Evolutionary conservation across 768 basidiomycete genomes (phyloP).

Genomic region (Suillus americanus): DNA sequence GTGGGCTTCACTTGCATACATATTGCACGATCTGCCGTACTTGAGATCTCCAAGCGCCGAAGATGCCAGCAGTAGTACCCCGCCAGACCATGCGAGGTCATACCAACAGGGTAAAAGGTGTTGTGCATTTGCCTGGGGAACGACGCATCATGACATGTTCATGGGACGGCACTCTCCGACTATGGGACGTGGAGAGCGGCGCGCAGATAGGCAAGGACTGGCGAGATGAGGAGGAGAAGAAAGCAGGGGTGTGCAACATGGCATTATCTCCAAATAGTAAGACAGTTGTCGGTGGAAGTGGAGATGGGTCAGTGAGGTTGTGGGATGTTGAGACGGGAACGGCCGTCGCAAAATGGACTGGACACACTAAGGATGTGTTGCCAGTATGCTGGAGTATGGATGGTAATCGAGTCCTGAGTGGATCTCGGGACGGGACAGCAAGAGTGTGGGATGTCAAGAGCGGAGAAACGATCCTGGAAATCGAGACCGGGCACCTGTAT

Average conservation of each 20-base stretch:
- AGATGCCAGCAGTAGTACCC: neutral
- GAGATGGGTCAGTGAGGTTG: neutral
- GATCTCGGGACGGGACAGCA: neutral
- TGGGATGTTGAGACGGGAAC: neutral
- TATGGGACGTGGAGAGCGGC: neutral
- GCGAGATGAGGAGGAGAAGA: neutral
- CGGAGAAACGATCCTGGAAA: neutral
- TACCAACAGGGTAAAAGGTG: neutral
- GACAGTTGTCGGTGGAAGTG: neutral
- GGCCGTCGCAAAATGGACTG: neutral
- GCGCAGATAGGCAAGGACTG: neutral
- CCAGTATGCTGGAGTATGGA: neutral
- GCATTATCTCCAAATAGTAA: neutral
- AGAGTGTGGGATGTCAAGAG: neutral
- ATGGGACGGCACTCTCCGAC: neutral
- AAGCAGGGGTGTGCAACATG: neutral
- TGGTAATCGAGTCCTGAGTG: neutral
- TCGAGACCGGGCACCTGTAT: neutral
- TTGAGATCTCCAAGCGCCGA: neutral
- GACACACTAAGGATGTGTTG: neutral
- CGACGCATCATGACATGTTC: neutral
- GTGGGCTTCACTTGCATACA: neutral
- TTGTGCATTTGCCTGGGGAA: neutral
- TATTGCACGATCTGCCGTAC: neutral
- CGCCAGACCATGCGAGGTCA: neutral